Conservation (phyloP, 768 basidiomycete species). For the Tricholomella constricta region DNA sequence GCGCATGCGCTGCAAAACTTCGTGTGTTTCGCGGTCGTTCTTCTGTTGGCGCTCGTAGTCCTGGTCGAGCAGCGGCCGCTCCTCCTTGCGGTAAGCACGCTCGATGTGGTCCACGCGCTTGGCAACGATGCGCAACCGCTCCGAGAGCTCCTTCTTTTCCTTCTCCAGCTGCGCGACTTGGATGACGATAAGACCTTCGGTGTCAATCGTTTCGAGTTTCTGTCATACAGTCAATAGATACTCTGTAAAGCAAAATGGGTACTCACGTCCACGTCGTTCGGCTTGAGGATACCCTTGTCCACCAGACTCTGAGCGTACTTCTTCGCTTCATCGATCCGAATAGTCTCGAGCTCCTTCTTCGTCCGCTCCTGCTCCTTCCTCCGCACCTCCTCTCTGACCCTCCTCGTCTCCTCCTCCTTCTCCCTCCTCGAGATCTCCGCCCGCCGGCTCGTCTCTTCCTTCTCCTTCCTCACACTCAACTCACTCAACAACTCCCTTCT, state of each 20-base stretch:
- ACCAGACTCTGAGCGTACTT: constrained; percentile 85
- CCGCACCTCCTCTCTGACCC: constrained; percentile 63
- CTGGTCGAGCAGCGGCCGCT: constrained; percentile 78
- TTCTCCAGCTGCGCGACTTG: constrained; percentile 97
- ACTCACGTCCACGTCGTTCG: constrained; percentile 67
- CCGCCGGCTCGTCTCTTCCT: constrained; percentile 79
- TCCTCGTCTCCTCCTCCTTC: constrained; percentile 68
- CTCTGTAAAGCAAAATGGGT: constrained; percentile 17
- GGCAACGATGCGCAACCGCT: constrained; percentile 75
- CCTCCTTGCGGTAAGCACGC: constrained; percentile 92
- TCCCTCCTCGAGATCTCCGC: constrained; percentile 68
- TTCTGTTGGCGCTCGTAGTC: constrained; percentile 89
- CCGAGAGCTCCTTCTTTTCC: constrained; percentile 86
- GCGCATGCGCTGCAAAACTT: constrained; percentile 57
- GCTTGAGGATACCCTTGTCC: constrained; percentile 71
- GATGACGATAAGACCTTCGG: constrained; percentile 81
- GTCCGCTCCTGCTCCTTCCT: constrained; percentile 66
- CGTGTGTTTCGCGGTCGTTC: constrained; percentile 71
- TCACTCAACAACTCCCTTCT: constrained; percentile 84
- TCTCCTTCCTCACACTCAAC: constrained; percentile 81
- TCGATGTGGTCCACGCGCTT: constrained; percentile 96
- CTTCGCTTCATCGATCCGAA: constrained; percentile 80
- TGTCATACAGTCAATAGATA: constrained; percentile 28
- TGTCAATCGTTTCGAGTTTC: constrained; percentile 84
- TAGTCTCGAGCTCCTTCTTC: constrained; percentile 75